Conservation (phyloP, 805 yeast genomes). For the Wickerhamiella hasegawae region DNA sequence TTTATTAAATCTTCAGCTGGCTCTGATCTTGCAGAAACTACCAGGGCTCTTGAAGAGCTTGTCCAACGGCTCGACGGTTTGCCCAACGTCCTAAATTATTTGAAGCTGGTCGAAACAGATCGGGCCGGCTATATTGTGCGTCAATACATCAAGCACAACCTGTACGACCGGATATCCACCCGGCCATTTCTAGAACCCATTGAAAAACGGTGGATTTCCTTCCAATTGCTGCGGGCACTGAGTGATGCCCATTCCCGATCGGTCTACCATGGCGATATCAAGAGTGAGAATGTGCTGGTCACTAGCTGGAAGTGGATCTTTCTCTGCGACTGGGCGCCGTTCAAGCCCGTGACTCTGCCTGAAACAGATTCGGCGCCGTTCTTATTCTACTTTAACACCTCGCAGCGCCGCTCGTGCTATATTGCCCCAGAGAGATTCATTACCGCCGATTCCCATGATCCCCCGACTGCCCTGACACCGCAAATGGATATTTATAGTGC, state of each 20-base stretch:
- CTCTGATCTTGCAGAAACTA: slow-evolving; percentile 6
- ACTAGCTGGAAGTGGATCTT: slow-evolving; percentile 82
- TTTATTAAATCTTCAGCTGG: slow-evolving; percentile 49
- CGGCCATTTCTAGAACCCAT: slow-evolving; percentile 72
- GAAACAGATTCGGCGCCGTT: slow-evolving; percentile 89
- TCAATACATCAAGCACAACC: slow-evolving; percentile 59
- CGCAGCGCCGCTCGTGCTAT: slow-evolving; percentile 74
- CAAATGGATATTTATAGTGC: slow-evolving; percentile 54
- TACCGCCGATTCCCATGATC: slow-evolving; percentile 16
- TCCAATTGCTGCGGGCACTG: slow-evolving; percentile 56
- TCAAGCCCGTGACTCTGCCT: slow-evolving; percentile 75
- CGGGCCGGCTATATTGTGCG: slow-evolving; percentile 84
- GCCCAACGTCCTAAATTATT: slow-evolving; percentile 56
- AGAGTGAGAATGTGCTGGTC: slow-evolving; percentile 74
- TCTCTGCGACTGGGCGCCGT: slow-evolving; percentile 67
- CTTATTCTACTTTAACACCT: slow-evolving; percentile 82
- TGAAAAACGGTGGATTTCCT: slow-evolving; percentile 74
- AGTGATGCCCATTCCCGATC: slow-evolving; percentile 43
- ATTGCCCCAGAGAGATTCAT: slow-evolving; percentile 84
- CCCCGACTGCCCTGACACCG: slow-evolving; percentile 27
- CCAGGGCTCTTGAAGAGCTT: slow-evolving; percentile 19
- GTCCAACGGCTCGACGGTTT: slow-evolving; percentile 29
- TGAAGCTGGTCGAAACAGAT: slow-evolving; percentile 66
- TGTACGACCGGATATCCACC: slow-evolving; percentile 76
- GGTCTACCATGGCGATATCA: slow-evolving; percentile 78